Conservation (phyloP, 495 filamentous ascomycete genomes). For the Aspergillus baeticus region DNA sequence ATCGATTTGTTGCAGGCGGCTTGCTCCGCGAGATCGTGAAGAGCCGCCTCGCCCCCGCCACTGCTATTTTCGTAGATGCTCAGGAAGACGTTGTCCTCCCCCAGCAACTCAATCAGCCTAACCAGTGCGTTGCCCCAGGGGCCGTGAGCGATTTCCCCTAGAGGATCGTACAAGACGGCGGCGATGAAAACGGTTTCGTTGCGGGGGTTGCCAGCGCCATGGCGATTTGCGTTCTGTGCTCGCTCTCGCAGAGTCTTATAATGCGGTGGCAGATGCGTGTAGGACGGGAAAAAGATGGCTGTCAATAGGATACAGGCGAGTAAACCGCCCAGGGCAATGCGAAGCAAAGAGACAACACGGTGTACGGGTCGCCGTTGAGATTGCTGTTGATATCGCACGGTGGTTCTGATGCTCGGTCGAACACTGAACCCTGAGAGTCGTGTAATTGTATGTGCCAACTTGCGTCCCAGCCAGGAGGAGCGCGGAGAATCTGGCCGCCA, state of each 20-base stretch:
- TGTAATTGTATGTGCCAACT: no score
- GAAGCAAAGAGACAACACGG: no score
- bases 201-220: constrained; percentile 60
- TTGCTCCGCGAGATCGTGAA: constrained; percentile 41
- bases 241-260: constrained; percentile 45
- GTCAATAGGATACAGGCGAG: constrained; percentile 53
- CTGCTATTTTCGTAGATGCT: constrained; percentile 72
- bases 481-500: no score
- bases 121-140: constrained; percentile 65
- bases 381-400: no score
- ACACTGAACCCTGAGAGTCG: no score
- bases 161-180: constrained; percentile 68
- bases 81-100: constrained; percentile 48
- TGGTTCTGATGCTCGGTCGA: no score
- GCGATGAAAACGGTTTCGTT: constrained; percentile 75
- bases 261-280: constrained; percentile 52
- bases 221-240: no score
- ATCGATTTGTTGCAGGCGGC: constrained; percentile 51
- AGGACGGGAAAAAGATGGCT: constrained; percentile 58
- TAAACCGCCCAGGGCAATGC: no score
- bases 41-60: constrained; percentile 47
- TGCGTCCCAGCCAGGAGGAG: no score
- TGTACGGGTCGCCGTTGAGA: no score
- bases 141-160: constrained; percentile 56
- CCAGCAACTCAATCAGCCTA: constrained; percentile 61